A percentile compares a stretch with the other conserved stretches of the same genome.
Evolutionary conservation across 139 green algal genomes (phyloP).

Genomic region (Chlorella sp.): DNA sequence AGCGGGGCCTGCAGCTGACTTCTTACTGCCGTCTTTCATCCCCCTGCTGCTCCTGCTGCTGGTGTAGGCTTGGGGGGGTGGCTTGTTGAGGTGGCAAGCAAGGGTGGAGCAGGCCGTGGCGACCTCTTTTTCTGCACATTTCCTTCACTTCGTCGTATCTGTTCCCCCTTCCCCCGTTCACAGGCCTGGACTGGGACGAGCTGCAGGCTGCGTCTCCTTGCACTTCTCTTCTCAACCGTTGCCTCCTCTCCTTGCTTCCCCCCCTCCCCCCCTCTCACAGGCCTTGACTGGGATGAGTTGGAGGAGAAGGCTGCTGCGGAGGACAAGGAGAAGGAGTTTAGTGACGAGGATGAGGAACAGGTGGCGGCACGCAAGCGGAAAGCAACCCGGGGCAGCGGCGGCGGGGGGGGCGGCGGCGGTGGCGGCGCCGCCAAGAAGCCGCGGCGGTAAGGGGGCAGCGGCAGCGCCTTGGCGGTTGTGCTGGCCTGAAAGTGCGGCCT

Average conservation of each 20-base stretch:
- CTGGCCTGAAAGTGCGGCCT: background rate
- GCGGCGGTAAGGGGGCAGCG: background rate
- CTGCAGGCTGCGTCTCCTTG: conserved; percentile 63
- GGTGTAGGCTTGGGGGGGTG: background rate
- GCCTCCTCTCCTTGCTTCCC: too few relatives aligned
- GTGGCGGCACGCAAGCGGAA: background rate
- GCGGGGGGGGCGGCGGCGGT: background rate
- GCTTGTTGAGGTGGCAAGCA: background rate
- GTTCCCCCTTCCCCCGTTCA: too few relatives aligned
- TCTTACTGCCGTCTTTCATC: too few relatives aligned
- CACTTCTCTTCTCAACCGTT: background rate
- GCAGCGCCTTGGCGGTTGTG: background rate
- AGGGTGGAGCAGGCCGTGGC: too few relatives aligned
- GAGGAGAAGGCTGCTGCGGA: conserved; percentile 80
- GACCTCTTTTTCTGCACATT: background rate
- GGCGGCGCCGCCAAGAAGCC: conserved; percentile 24
- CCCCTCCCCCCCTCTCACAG: conserved; percentile 25
- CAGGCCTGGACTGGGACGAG: conserved; percentile 86
- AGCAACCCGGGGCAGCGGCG: background rate
- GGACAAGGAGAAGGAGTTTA: conserved; percentile 37
- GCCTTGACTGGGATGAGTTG: conserved; percentile 88
- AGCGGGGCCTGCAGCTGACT: background rate
- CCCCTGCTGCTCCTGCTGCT: background rate
- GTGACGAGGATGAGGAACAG: conserved; percentile 32
- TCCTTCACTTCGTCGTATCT: too few relatives aligned